phyloP scores from a whole-genome alignment of 2,329 filamentous ascomycete genomes.

The Capronia coronata region DNA sequence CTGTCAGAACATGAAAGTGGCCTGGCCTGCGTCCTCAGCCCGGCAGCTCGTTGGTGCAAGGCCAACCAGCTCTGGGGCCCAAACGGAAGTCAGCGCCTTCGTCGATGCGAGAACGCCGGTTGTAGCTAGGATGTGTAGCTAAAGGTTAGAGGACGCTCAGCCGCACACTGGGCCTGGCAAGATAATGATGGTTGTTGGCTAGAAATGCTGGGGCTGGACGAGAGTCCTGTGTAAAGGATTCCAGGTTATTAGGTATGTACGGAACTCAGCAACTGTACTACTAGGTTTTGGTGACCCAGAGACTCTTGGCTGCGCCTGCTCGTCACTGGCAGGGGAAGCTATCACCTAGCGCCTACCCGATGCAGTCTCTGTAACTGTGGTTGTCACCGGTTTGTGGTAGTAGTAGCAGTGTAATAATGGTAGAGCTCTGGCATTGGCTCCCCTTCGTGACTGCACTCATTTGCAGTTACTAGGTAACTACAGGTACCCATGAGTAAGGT shows the following conservation, averaged over 20 bases:
- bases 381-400: too few relatives aligned
- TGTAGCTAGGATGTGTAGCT: background rate
- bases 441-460: too few relatives aligned
- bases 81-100: background rate
- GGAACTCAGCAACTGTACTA: too few relatives aligned
- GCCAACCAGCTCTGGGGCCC: background rate
- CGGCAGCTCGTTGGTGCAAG: background rate
- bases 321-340: too few relatives aligned
- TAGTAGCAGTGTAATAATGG: too few relatives aligned
- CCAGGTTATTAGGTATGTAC: background rate
- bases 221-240: too few relatives aligned
- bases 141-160: constrained; percentile 4
- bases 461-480: too few relatives aligned
- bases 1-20: background rate
- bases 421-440: too few relatives aligned
- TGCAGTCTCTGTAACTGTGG: too few relatives aligned
- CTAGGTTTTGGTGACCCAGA: background rate
- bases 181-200: constrained; percentile 1
- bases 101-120: background rate
- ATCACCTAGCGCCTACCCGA: too few relatives aligned
- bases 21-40: background rate
- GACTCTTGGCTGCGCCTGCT: constrained; percentile 2
- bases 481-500: too few relatives aligned
- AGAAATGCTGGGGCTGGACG: constrained; percentile 1
- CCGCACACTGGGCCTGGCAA: constrained; percentile 1